Evolutionary conservation across 2,329 filamentous ascomycete species (phyloP).

Genomic region (Ophiostoma populinum): DNA sequence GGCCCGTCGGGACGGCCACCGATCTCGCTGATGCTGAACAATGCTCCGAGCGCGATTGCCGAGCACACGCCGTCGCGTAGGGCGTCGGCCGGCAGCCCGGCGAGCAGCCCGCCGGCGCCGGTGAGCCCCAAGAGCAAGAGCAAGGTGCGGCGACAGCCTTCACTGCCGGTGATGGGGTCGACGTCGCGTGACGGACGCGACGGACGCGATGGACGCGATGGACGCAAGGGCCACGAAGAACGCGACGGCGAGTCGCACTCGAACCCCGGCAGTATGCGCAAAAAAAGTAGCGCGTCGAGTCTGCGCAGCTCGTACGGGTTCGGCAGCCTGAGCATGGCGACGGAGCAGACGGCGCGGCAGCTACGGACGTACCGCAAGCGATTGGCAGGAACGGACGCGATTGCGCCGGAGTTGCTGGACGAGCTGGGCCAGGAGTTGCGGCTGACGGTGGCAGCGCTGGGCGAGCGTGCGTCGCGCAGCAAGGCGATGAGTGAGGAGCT

Average conservation of each 20-base stretch:
- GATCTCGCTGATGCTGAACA: conserved; percentile 21
- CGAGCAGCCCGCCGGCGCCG: conserved; percentile 27
- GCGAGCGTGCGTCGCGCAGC: conserved; percentile 36
- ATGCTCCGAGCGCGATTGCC: conserved; percentile 23
- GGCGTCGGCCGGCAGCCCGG: conserved; percentile 25
- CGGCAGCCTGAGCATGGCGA: conserved; percentile 42
- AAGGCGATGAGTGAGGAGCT: conserved; percentile 38
- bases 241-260: not conserved
- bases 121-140: conserved; percentile 32
- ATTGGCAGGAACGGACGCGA: conserved; percentile 33
- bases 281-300: conserved; percentile 21
- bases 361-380: conserved; percentile 47
- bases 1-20: conserved; percentile 21
- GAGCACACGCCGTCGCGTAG: conserved; percentile 32
- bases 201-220: conserved; percentile 10
- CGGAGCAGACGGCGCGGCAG: conserved; percentile 46
- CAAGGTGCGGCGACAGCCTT: conserved; percentile 30
- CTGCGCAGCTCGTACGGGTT: conserved; percentile 20
- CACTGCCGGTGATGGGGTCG: conserved; percentile 30
- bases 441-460: conserved; percentile 42
- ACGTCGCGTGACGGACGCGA: too few relatives aligned
- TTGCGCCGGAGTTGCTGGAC: conserved; percentile 39
- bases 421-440: conserved; percentile 49
- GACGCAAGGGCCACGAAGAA: not conserved
- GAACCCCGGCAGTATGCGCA: conserved; percentile 19